Conservation (phyloP, 306 rosid species). For the Purshia tridentata region DNA sequence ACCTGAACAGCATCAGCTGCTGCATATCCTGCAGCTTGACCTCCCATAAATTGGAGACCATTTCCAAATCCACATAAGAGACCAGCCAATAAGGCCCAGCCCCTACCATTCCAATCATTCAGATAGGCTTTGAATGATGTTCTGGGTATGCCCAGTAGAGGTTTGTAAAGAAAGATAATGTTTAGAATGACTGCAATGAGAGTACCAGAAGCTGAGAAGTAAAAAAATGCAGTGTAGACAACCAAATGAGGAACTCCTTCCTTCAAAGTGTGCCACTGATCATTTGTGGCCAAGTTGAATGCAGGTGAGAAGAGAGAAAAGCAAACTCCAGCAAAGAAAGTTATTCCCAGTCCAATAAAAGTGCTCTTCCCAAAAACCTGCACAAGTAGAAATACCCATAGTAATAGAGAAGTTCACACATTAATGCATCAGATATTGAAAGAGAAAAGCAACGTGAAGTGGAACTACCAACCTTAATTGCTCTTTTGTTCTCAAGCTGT, state of each 20-base stretch:
- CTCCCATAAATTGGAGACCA: constrained; percentile 97
- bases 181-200: constrained; percentile 66
- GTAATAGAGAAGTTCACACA: background rate
- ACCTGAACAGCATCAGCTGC: constrained; percentile 99
- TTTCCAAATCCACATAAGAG: constrained; percentile 88
- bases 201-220: constrained; percentile 77
- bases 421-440: background rate
- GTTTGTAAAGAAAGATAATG: constrained; percentile 69
- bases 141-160: constrained; percentile 66
- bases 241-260: constrained; percentile 75
- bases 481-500: constrained; percentile 69
- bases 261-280: constrained; percentile 74
- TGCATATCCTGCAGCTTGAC: constrained; percentile 98
- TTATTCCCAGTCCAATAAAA: constrained; percentile 62
- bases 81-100: constrained; percentile 94
- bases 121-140: constrained; percentile 74
- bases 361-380: constrained; percentile 81
- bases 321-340: constrained; percentile 77
- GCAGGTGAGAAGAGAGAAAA: constrained; percentile 92
- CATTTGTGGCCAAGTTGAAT: constrained; percentile 91
- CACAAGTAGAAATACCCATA: constrained; percentile 7
- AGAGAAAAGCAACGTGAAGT: background rate
- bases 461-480: constrained; percentile 62
- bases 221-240: constrained; percentile 84
- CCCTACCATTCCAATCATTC: constrained; percentile 80